These are phyloP conservation scores for Rhizopus delemar DNA, from an alignment of 371 early-diverging fungal species.

Conservation along the genomic window DNA sequence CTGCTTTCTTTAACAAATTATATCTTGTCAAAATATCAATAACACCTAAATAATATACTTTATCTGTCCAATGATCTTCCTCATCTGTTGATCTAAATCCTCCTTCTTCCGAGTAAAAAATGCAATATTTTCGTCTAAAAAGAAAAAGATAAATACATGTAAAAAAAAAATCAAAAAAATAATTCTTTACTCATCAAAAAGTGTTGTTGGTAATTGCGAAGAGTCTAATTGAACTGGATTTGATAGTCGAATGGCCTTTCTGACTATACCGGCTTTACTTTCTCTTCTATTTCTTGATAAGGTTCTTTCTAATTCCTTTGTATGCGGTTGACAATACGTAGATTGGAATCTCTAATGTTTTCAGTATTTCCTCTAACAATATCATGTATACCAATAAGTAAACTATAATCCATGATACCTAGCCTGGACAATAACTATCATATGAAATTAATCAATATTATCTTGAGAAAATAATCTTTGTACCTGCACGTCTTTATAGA, in stretches of 20 bases:
- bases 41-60: constrained; percentile 90
- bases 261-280: constrained; percentile 64
- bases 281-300: constrained; percentile 28
- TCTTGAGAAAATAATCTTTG: not conserved
- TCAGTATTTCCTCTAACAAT: constrained; percentile 78
- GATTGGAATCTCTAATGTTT: constrained; percentile 72
- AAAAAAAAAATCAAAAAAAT: not conserved
- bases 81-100: constrained; percentile 83
- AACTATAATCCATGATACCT: constrained; percentile 97
- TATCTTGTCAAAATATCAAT: constrained; percentile 97
- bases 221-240: constrained; percentile 67
- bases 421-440: constrained; percentile 63
- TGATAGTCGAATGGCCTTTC: constrained; percentile 65
- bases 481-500: constrained; percentile 77
- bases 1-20: constrained; percentile 78
- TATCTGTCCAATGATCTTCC: constrained; percentile 58
- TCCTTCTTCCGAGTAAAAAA: constrained; percentile 90
- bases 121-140: constrained; percentile 61
- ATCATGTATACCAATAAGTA: constrained; percentile 93
- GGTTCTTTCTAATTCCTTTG: constrained; percentile 11
- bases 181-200: constrained; percentile 46
- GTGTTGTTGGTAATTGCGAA: constrained; percentile 48
- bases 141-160: not conserved
- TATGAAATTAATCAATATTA: not conserved
- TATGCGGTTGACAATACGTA: constrained; percentile 27